phyloP scores from a whole-genome alignment of 73 alveolate species.

The Strombidium stylifer region DNA sequence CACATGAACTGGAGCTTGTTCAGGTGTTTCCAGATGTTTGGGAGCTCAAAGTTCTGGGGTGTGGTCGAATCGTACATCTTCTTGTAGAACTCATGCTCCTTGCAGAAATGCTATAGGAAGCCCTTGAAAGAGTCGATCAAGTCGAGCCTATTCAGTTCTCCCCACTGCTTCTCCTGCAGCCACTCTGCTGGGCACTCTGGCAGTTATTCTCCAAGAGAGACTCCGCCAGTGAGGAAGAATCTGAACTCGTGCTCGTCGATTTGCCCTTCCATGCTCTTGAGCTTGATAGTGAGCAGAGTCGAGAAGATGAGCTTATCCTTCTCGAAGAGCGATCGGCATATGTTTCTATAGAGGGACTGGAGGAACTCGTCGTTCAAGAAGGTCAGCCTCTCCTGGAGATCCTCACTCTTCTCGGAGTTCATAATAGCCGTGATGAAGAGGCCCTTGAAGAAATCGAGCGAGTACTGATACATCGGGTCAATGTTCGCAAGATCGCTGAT shows the following conservation, averaged over 20 bases:
- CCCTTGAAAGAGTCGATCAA: slow-evolving; percentile 80
- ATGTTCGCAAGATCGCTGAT: slow-evolving; percentile 96
- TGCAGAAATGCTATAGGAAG: slow-evolving; percentile 76
- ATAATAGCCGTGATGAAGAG: slow-evolving; percentile 82
- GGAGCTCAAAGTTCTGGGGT: slow-evolving; percentile 41
- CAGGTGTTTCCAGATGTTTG: slow-evolving; percentile 47
- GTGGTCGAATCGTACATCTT: slow-evolving; percentile 75
- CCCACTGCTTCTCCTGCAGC: slow-evolving; percentile 96
- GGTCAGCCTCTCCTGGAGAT: slow-evolving; percentile 85
- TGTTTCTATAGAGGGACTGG: slow-evolving; percentile 86
- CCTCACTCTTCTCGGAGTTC: slow-evolving; percentile 91
- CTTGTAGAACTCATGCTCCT: slow-evolving; percentile 64
- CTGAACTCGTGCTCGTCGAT: slow-evolving; percentile 90
- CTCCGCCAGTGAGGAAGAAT: slow-evolving; percentile 99
- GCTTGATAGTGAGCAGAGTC: slow-evolving; percentile 90
- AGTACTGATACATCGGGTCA: slow-evolving; percentile 99
- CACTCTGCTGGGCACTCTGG: slow-evolving; percentile 97
- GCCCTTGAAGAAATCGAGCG: slow-evolving; percentile 94
- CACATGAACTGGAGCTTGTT: slow-evolving; percentile 82
- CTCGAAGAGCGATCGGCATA: slow-evolving; percentile 98
- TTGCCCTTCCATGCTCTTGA: slow-evolving; percentile 79
- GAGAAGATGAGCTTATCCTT: slow-evolving; percentile 98
- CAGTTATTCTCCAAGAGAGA: slow-evolving; percentile 95
- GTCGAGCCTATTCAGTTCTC: slow-evolving; percentile 81
- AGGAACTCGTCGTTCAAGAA: slow-evolving; percentile 89